Base-by-base conservation (phyloP, 805 yeast genomes). In the Barnettozyma salicaria region DNA sequence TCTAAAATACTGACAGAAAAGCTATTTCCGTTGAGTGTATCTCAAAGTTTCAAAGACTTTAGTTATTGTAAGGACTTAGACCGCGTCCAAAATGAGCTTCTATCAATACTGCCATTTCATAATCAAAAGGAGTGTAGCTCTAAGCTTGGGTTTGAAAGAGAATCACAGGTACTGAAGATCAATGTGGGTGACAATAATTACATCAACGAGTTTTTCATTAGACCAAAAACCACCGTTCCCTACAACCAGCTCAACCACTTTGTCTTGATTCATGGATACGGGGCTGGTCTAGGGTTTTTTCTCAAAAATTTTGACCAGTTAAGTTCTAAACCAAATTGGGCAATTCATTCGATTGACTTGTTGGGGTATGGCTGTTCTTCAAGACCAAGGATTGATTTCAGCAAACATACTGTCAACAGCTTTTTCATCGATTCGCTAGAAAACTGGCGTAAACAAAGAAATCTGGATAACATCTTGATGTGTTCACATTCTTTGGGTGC, bases 401-500 rank as follows among this genome's bases (percentile, higher is more conserved):
- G n/a, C 5, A 58, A 57, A 27, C 53, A 58, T 37, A 32, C 55
- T 7, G 58, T 66, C 4, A 64, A 63, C 37, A 43, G 49, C 6
- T 67, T 68, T 62, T 67, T 66, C 41, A 54, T 63, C 35, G 76
- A 79, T 32, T 72, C 90, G 1, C 64, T 82, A 30, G 72, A 71
- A 33, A 62, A 61, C 17, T 86, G 95, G 95, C 64, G 83, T 36
- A 39, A 43, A 2, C 56, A 61, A 30, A 60, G 80, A 34, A 69
- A 71, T 6, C 63, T 74, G 18, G 34, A 48, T 19, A 68, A 70
- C 39, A 76, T 76, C 41, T 61, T 80, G 35, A 70, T 76, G 30
- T 74, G 78, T 58, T 94, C 96, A 2, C 98, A 90, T 60, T 88
- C 96, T 0, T 69, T 92, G 74, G 98, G 98, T 5, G 96, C 95